Conservation (phyloP, 345 rosid species). For the Brassica nigra region DNA sequence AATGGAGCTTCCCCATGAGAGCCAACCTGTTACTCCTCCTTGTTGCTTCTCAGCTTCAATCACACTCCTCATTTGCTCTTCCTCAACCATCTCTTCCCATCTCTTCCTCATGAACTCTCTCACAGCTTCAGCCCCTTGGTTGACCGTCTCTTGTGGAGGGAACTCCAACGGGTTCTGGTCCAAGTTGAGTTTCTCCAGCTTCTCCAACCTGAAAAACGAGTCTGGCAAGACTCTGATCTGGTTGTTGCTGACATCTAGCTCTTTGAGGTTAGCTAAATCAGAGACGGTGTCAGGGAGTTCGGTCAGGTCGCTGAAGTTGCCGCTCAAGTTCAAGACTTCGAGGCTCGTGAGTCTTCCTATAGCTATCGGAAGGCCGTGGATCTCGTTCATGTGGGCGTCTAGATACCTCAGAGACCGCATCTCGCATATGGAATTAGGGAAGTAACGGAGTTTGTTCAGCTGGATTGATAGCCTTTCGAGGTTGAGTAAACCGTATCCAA, state of each 20-base stretch:
- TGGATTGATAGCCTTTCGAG: conserved; percentile 75
- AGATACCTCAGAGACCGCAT: conserved; percentile 70
- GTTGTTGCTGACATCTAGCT: conserved; percentile 93
- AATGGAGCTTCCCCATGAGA: conserved; percentile 73
- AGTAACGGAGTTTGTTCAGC: conserved; percentile 65
- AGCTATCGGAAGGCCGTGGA: conserved; percentile 73
- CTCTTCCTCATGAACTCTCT: conserved; percentile 71
- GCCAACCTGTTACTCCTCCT: conserved; percentile 66
- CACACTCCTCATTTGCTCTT: conserved; percentile 61
- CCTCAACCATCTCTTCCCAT: conserved; percentile 66
- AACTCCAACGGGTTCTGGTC: conserved; percentile 79
- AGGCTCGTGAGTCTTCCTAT: conserved; percentile 78
- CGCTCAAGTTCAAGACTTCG: conserved; percentile 75
- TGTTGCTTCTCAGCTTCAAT: conserved; percentile 58
- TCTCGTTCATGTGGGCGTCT: conserved; percentile 92
- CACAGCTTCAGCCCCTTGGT: conserved; percentile 65
- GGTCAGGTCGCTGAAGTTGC: conserved; percentile 78
- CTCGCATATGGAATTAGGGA: conserved; percentile 79
- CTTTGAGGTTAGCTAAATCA: conserved; percentile 71
- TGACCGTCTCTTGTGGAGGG: conserved; percentile 66
- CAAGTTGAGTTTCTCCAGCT: conserved; percentile 71
- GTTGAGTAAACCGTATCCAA: conserved; percentile 68
- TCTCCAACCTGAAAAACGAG: conserved; percentile 74
- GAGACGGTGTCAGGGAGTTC: conserved; percentile 74
- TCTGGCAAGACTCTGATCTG: conserved; percentile 79